Evolutionary conservation across 768 basidiomycete species (phyloP), one percentile per base, ranked within the genome.

Genomic region (Cystobasidium onofrii): DNA sequence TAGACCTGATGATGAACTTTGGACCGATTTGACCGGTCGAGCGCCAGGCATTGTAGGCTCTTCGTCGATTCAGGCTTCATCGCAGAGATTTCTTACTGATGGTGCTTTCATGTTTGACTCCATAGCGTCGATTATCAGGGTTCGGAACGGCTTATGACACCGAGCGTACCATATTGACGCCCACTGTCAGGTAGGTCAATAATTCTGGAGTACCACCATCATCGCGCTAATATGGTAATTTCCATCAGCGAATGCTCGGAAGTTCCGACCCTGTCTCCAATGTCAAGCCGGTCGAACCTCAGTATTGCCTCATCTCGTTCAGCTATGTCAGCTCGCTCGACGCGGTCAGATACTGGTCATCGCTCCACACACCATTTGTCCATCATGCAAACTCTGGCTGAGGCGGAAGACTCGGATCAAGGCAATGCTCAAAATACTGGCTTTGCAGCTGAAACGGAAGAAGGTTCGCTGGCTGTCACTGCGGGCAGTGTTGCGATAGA

Each of bases 1-100:
- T 6, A 71, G 43, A 44, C n/a, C 25, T n/a, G 69, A 71, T 31
- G 69, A 71, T 29, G 69, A 71, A 6, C 69, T 71, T 29, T 71
- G 69, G 69, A 60, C 54, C 23, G 69, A 71, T 18, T 31, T n/a
- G 27, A 60, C 55, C 27, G 69, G 69, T 10, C 50, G 33, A 10
- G 69, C 69, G 2, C 54, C 69, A 10, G 55, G 69, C 17, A 55
- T 71, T 7, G 43, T 31, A 36, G 61, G 54, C 25, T 46, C 9
- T 6, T 6, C 39, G 54, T 44, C 50, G 12, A 6, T 23, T 1
- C 13, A 39, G 18, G 31, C 29, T 64, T 7, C 29, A 25, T 12
- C 15, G 12, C 6, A 33, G 31, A 4, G 29, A 63, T 31, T 63
- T 63, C 61, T 31, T 63, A n/a, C n/a, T 41, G 61, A 63, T 34